Conservation (phyloP, 305 asterid species). For the Solanum hybrid region DNA sequence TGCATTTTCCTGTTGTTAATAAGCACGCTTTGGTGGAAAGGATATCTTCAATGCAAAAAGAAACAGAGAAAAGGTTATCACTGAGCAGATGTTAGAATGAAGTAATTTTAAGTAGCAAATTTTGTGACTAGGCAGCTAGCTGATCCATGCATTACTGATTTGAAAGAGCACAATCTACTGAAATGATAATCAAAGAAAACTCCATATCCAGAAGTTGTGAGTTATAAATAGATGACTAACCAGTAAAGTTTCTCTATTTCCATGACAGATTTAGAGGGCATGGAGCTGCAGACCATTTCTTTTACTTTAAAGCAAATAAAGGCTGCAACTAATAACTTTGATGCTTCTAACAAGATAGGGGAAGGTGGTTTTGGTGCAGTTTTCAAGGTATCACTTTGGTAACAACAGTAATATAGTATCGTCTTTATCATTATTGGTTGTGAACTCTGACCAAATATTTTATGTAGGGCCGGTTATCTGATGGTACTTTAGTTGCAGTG, state of each 20-base stretch:
- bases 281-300: conserved; percentile 58
- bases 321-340: conserved; percentile 81
- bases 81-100: not conserved
- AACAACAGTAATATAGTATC: not conserved
- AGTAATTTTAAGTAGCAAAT: not conserved
- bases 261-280: conserved; percentile 3
- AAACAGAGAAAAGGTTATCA: conserved; percentile 36
- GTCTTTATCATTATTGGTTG: not conserved
- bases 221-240: not conserved
- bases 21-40: conserved; percentile 66
- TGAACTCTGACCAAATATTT: conserved; percentile 16
- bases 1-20: conserved; percentile 23
- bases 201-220: not conserved
- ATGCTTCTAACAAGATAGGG: conserved; percentile 62
- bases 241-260: not conserved
- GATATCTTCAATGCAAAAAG: conserved; percentile 34
- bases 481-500: conserved; percentile 80
- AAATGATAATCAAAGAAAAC: not conserved
- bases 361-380: conserved; percentile 99
- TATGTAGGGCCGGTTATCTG: conserved; percentile 59
- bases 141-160: not conserved
- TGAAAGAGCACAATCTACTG: not conserved
- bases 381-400: conserved; percentile 48
- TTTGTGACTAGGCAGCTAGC: not conserved
- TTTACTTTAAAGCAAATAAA: conserved; percentile 73